Percentiles rank a stretch among this genome's conserved stretches.
These are phyloP conservation scores for Nymphaea colorata DNA, from an alignment of 164 flowering plant genomes.

Conservation along the genomic window DNA sequence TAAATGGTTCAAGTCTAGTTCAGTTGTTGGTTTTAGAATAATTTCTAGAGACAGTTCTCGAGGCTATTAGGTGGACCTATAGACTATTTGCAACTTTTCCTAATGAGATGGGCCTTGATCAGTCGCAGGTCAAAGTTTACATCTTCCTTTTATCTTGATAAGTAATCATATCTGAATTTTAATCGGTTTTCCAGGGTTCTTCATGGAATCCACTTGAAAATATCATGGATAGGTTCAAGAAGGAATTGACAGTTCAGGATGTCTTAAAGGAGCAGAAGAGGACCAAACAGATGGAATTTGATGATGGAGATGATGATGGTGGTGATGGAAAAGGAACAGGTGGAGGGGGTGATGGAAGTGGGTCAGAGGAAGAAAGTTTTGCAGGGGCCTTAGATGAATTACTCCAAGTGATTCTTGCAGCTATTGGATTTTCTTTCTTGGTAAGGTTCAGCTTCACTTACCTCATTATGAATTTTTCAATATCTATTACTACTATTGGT, in stretches of 20 bases:
- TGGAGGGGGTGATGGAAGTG: constrained; percentile 25
- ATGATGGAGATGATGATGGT: constrained; percentile 25
- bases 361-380: constrained; percentile 45
- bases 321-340: constrained; percentile 30
- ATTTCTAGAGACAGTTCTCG: neutral
- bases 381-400: constrained; percentile 43
- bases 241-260: constrained; percentile 47
- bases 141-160: neutral
- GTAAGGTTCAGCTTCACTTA: constrained; percentile 19
- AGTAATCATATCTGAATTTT: neutral
- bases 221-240: constrained; percentile 34
- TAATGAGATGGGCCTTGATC: neutral
- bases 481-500: neutral
- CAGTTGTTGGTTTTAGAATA: neutral
- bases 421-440: constrained; percentile 48
- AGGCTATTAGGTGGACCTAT: neutral
- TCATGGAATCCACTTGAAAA: constrained; percentile 62
- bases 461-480: neutral
- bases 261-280: constrained; percentile 52
- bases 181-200: constrained; percentile 27
- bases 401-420: constrained; percentile 64
- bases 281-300: constrained; percentile 42
- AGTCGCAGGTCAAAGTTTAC: neutral
- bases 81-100: neutral
- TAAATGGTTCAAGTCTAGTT: neutral